Evolutionary conservation across 352 stramenopile genomes (phyloP), one percentile per base, ranked within the genome.

Genomic region (Phytophthora hibernalis): DNA sequence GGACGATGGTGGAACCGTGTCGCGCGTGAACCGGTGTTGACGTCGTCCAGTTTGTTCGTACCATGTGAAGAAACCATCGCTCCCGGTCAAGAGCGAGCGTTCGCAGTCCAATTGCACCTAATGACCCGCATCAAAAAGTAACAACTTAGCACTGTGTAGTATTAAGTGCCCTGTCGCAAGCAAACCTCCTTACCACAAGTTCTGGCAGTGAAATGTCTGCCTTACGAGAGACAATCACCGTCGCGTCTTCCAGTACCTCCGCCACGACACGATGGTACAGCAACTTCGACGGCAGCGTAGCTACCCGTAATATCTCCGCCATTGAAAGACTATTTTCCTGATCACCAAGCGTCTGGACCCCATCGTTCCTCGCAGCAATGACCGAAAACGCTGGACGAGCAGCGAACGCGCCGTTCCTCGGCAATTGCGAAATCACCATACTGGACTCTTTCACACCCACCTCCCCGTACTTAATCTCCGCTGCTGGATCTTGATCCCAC

Each of bases 21-120:
- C 77, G 35, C 70, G 60, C 16, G 82, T 90, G 64, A 93, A 93
- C 35, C 83, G 80, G 45, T 89, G 77, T 21, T 65, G 40, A 47
- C 68, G 59, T 16, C 22, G 40, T 18, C 79, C 80, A 5, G 28
- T 22, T 10, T 72, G 44, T 28, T 77, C 66, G 15, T 80, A 85
- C 67, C 68, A 81, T 4, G 66, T 76, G 59, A 89, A 91, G 62
- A 87, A 91, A 0, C 71, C 68, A 42, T 79, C 70, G 26, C 54
- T 45, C 5, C 51, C 71, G 1, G 56, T 65, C 44, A 81, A 45
- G 15, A 81, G 11, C 2, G 61, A 74, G 0, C 26, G 38, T 33
- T 70, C 38, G 11, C 30, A 5, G 15, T 57, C 26, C 26, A 71
- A 51, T 31, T 72, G 55, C 10, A 77, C 45, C 71, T 79, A 50